phyloP scores from a whole-genome alignment of 371 early-diverging fungal genomes.

The Umbelopsis sp. region DNA sequence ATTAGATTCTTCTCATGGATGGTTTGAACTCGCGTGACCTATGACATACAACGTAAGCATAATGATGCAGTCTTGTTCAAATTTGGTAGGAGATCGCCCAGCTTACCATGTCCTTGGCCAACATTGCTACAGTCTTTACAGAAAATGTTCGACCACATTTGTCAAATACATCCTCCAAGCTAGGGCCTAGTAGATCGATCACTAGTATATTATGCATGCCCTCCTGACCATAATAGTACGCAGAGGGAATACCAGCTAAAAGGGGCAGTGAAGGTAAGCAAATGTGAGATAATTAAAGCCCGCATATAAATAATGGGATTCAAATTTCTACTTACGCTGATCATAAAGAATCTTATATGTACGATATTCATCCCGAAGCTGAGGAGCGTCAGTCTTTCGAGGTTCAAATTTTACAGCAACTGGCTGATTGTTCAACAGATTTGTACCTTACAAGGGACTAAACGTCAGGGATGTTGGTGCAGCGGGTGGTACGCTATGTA shows the following conservation, averaged over 20 bases:
- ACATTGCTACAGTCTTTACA: constrained; percentile 93
- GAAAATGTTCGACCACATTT: constrained; percentile 88
- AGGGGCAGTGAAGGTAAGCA: neutral
- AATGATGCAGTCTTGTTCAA: neutral
- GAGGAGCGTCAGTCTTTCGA: constrained; percentile 91
- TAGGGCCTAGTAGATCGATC: constrained; percentile 96
- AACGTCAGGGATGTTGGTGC: constrained; percentile 3
- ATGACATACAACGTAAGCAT: neutral
- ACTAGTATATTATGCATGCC: constrained; percentile 90
- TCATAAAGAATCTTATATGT: constrained; percentile 86
- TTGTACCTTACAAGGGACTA: constrained; percentile 52
- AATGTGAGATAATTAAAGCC: neutral
- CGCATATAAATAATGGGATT: neutral
- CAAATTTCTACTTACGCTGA: constrained; percentile 42
- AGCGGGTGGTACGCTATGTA: too few species aligned
- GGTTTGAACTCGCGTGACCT: constrained; percentile 86
- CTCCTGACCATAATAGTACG: constrained; percentile 93
- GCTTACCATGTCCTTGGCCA: constrained; percentile 91
- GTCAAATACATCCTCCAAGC: constrained; percentile 95
- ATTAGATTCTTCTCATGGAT: constrained; percentile 94
- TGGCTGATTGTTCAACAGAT: constrained; percentile 78
- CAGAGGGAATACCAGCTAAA: constrained; percentile 79
- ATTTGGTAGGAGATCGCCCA: neutral
- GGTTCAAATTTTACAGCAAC: constrained; percentile 95
- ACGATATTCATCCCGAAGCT: constrained; percentile 89